Evolutionary conservation across 2,329 filamentous ascomycete species (phyloP).

Genomic region (Cytospora piceae): DNA sequence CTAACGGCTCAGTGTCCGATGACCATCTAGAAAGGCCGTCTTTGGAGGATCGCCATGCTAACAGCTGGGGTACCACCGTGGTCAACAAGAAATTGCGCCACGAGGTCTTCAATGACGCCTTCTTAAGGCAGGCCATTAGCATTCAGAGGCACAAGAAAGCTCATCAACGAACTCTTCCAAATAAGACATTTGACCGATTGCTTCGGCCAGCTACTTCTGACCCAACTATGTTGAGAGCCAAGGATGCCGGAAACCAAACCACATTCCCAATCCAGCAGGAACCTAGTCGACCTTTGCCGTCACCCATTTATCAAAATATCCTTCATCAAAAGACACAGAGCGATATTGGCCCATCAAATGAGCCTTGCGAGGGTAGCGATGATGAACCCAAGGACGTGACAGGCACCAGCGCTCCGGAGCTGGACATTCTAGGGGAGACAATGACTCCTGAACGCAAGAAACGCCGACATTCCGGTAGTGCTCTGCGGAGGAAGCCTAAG

Average conservation of each 20-base stretch:
- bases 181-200: slow-evolving; percentile 50
- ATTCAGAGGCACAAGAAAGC: slow-evolving; percentile 75
- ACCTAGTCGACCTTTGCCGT: slow-evolving; percentile 2
- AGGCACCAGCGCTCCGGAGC: slow-evolving; percentile 67
- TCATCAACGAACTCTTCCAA: slow-evolving; percentile 67
- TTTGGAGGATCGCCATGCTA: slow-evolving; percentile 60
- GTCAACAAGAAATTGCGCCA: slow-evolving; percentile 88
- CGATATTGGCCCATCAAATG: slow-evolving; percentile 33
- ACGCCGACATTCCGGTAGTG: slow-evolving; percentile 85
- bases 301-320: slow-evolving; percentile 11
- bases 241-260: slow-evolving; percentile 18
- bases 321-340: slow-evolving; percentile 34
- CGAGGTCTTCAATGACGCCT: slow-evolving; percentile 91
- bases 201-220: slow-evolving; percentile 52
- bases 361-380: slow-evolving; percentile 42
- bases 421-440: slow-evolving; percentile 54
- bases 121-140: slow-evolving; percentile 82
- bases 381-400: slow-evolving; percentile 57
- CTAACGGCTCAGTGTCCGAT: slow-evolving; percentile 22
- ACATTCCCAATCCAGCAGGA: slow-evolving; percentile 14
- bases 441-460: slow-evolving; percentile 52
- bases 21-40: slow-evolving; percentile 41
- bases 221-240: slow-evolving; percentile 40
- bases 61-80: slow-evolving; percentile 87
- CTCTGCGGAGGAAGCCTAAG: slow-evolving; percentile 72